Percentiles rank a stretch among this genome's conserved stretches.
Conservation (phyloP, 2,329 filamentous ascomycete genomes). For the Colletotrichum lini region DNA sequence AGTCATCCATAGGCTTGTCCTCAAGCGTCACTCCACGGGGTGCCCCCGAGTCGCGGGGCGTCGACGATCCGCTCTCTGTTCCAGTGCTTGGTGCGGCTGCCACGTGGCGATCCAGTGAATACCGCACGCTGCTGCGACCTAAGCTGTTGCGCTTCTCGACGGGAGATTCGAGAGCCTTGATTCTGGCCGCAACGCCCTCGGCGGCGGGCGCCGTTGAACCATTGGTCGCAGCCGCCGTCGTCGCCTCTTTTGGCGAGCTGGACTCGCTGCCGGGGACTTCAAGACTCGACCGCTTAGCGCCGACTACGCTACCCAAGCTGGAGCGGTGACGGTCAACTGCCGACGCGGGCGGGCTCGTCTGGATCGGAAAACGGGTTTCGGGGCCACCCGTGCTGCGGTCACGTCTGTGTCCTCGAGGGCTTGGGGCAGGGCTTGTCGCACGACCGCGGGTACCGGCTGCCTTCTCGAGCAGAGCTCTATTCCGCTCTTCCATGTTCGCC, state of each 20-base stretch:
- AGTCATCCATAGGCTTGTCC: constrained; percentile 68
- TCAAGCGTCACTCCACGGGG: constrained; percentile 65
- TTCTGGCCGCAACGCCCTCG: constrained; percentile 36
- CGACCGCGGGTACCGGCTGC: constrained; percentile 76
- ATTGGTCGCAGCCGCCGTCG: constrained; percentile 54
- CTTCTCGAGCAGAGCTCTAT: constrained; percentile 82
- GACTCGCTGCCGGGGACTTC: constrained; percentile 80
- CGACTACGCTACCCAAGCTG: constrained; percentile 65
- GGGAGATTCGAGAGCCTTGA: constrained; percentile 46
- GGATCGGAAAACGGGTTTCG: constrained; percentile 88
- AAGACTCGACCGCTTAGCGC: constrained; percentile 76
- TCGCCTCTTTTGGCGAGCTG: constrained; percentile 56
- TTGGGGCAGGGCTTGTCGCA: constrained; percentile 80
- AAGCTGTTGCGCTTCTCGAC: constrained; percentile 77
- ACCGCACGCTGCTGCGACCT: constrained; percentile 64
- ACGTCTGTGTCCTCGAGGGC: constrained; percentile 75
- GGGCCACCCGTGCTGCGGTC: constrained; percentile 83
- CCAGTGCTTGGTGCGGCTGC: constrained; percentile 51
- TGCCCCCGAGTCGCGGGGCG: constrained; percentile 44
- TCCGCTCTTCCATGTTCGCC: constrained; percentile 93
- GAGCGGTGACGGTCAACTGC: constrained; percentile 65
- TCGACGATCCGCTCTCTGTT: constrained; percentile 44
- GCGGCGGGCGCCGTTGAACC: constrained; percentile 50
- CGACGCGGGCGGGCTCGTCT: constrained; percentile 71
- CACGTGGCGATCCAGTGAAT: constrained; percentile 67